These are phyloP conservation scores for Amylostereum areolatum DNA, from an alignment of 1,284 basidiomycete species.

Conservation along the genomic window DNA sequence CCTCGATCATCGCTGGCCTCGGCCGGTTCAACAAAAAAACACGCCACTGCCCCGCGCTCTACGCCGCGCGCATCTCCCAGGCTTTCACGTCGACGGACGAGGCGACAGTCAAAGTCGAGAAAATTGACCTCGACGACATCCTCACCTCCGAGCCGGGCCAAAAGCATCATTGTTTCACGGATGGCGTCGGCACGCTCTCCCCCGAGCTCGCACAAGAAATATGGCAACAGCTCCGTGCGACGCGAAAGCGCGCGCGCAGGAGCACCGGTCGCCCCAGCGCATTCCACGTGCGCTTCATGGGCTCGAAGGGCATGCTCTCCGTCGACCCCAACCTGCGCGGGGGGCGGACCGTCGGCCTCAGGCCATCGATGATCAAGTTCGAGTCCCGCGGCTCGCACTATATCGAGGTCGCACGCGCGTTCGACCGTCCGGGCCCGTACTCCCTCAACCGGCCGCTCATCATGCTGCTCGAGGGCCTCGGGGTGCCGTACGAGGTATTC, in stretches of 20 bases:
- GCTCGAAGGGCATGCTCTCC: slow-evolving; percentile 59
- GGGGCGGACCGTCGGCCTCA: slow-evolving; percentile 35
- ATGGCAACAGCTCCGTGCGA: slow-evolving; percentile 35
- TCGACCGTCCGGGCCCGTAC: slow-evolving; percentile 50
- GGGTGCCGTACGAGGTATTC: slow-evolving; percentile 49
- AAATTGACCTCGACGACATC: slow-evolving; percentile 42
- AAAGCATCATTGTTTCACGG: slow-evolving; percentile 46
- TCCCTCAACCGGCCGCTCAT: slow-evolving; percentile 67
- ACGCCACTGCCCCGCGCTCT: slow-evolving; percentile 62
- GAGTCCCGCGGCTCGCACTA: slow-evolving; percentile 36
- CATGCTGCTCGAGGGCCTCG: slow-evolving; percentile 57
- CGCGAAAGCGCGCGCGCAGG: slow-evolving; percentile 30
- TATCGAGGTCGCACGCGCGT: slow-evolving; percentile 62
- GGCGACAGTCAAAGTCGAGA: slow-evolving; percentile 47
- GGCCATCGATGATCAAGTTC: slow-evolving; percentile 63
- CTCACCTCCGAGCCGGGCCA: slow-evolving; percentile 12
- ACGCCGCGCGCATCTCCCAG: slow-evolving; percentile 65
- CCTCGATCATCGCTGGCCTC: slow-evolving; percentile 42
- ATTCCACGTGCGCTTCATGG: slow-evolving; percentile 55
- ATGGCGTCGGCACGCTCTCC: slow-evolving; percentile 68
- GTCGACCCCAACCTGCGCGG: slow-evolving; percentile 46
- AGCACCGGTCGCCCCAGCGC: slow-evolving; percentile 37
- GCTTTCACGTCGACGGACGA: slow-evolving; percentile 69
- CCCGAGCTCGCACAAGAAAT: slow-evolving; percentile 48
- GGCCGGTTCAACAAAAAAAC: slow-evolving; percentile 44